Evolutionary conservation across 2,329 filamentous ascomycete species (phyloP).

Genomic region (Cytospora mali): DNA sequence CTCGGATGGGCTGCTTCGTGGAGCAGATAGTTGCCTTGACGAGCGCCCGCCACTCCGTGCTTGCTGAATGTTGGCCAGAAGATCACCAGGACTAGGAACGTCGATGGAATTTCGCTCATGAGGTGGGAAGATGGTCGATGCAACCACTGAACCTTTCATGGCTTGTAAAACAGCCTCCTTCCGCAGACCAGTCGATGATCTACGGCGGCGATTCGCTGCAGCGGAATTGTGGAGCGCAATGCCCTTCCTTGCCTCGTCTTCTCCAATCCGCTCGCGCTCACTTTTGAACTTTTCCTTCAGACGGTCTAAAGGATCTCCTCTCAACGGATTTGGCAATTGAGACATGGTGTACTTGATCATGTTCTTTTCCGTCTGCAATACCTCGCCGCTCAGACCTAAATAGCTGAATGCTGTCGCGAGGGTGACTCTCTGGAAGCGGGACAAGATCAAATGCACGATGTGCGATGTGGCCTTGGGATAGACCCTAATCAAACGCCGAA

Average conservation of each 20-base stretch:
- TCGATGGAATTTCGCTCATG: constrained; percentile 47
- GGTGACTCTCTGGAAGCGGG: constrained; percentile 90
- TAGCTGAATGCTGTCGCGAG: constrained; percentile 94
- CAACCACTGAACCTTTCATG: constrained; percentile 52
- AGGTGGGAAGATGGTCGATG: constrained; percentile 44
- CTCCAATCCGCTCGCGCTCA: constrained; percentile 79
- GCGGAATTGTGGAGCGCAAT: constrained; percentile 89
- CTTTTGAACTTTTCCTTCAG: constrained; percentile 90
- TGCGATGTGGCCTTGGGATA: constrained; percentile 97
- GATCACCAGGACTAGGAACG: constrained; percentile 72
- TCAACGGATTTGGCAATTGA: constrained; percentile 86
- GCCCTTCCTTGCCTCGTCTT: constrained; percentile 84
- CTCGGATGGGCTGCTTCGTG: constrained; percentile 33
- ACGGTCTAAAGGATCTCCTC: constrained; percentile 78
- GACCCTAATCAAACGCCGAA: constrained; percentile 85
- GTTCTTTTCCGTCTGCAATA: constrained; percentile 86
- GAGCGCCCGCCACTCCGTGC: constrained; percentile 61
- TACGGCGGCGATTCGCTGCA: constrained; percentile 59
- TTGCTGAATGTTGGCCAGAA: constrained; percentile 76
- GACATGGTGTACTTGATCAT: constrained; percentile 93
- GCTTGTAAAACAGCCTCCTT: constrained; percentile 80
- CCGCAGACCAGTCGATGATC: constrained; percentile 71
- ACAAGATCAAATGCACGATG: constrained; percentile 96
- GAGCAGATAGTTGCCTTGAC: constrained; percentile 36
- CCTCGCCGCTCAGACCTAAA: constrained; percentile 86